Base-by-base conservation (phyloP, 2,329 filamentous ascomycete genomes). In the Clonostachys rosea region DNA sequence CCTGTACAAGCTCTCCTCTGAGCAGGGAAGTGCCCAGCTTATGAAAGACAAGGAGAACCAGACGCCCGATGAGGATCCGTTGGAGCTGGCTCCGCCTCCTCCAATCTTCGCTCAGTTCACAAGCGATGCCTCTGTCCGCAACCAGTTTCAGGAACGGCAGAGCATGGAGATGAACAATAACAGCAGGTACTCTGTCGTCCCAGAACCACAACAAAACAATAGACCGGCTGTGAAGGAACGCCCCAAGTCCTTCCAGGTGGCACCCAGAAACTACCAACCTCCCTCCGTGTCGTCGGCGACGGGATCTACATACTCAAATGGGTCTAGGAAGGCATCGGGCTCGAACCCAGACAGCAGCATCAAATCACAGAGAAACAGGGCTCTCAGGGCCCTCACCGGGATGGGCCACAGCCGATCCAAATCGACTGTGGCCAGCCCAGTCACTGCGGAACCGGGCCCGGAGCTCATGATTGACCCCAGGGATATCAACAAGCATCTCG, bases 1-100 rank as follows among this genome's bases (percentile, higher is more conserved):
- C 53, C 67, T 86, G 20, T 78, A 81, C 51, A 76, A 74, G 49
- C 59, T 73, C 42, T 70, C 76, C 46, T 68, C 68, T 34, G 78
- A 81, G 12, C 78, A 81, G 7, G 71, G 75, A 46, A 65, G 71
- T 20, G 10, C 24, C 9, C 73, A 70, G 37, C 64, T 68, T 39
- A 66, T 65, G 30, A 85, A 80, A 57, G 85, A 92, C 63, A 95
- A 95, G 67, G 91, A 96, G 66, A 96, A 96, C 62, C 78, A 76
- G 46, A 84, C 79, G 34, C 89, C 88, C 2, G 56, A 59, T 18
- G 36, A 11, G 36, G 59, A 59, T 24, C 52, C 50, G 6, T 49
- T 46, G 35, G 52, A 42, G 6, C 12, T 34, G 17, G 8, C 34
- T 12, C 16, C 24, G 24, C 43, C 43, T 5, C 53, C 79, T 16